phyloP scores from a whole-genome alignment of 1,139 yeast species.

The Candida pseudoviswanathii region DNA sequence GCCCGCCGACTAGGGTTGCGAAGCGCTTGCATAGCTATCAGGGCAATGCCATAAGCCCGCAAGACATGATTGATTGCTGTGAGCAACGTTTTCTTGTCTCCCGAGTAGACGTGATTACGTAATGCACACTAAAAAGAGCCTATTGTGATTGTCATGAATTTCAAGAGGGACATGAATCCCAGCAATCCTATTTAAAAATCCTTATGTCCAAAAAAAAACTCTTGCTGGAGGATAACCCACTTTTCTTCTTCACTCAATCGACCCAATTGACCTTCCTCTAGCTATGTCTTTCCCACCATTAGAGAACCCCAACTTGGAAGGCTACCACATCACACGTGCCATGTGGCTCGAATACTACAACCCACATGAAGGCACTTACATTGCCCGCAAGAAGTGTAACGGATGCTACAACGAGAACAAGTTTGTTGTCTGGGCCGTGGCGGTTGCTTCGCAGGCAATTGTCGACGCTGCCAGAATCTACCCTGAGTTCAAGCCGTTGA shows the following conservation, averaged over 20 bases:
- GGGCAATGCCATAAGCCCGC: background rate
- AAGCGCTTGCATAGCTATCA: too few relatives aligned
- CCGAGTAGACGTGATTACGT: background rate
- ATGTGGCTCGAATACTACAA: constrained; percentile 54
- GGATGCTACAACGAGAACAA: constrained; percentile 59
- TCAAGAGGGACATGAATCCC: background rate
- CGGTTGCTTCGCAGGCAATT: constrained; percentile 64
- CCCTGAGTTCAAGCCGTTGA: constrained; percentile 58
- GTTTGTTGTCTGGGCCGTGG: constrained; percentile 69
- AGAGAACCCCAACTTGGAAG: constrained; percentile 51
- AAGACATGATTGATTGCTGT: background rate
- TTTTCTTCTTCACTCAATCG: background rate
- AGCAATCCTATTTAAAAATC: constrained; percentile 1
- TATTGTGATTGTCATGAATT: background rate
- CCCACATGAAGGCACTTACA: constrained; percentile 42
- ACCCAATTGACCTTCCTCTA: background rate
- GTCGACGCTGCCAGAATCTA: constrained; percentile 64
- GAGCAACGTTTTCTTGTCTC: background rate
- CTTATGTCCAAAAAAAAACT: too few relatives aligned
- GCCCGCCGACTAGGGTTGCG: too few relatives aligned
- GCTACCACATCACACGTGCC: constrained; percentile 45
- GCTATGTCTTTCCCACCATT: constrained; percentile 12
- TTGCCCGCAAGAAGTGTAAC: constrained; percentile 41
- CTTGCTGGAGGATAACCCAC: too few relatives aligned
- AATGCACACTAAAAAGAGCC: background rate